phyloP scores from a whole-genome alignment of 2,329 filamentous ascomycete species.

The Penicillium vulpinum region DNA sequence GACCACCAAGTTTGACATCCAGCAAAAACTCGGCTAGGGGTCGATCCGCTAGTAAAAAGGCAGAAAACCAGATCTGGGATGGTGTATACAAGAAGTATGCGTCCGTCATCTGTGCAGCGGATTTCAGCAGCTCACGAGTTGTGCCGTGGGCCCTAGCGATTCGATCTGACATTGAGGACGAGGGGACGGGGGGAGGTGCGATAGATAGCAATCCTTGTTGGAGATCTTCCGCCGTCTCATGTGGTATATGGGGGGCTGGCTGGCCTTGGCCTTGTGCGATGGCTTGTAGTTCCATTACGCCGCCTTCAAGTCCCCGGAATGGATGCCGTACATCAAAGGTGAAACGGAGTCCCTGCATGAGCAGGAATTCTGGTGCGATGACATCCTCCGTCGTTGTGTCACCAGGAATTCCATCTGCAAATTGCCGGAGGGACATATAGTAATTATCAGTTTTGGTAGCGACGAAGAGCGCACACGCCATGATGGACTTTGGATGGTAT shows the following conservation, averaged over 20 bases:
- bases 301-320: constrained; percentile 81
- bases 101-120: constrained; percentile 81
- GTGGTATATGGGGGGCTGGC: constrained; percentile 30
- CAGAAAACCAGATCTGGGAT: constrained; percentile 86
- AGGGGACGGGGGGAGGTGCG: constrained; percentile 27
- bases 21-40: constrained; percentile 48
- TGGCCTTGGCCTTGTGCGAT: constrained; percentile 61
- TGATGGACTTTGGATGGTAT: constrained; percentile 84
- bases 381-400: constrained; percentile 78
- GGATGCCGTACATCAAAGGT: constrained; percentile 92
- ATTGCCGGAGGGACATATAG: constrained; percentile 67
- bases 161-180: constrained; percentile 44
- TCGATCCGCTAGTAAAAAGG: constrained; percentile 71
- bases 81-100: constrained; percentile 97
- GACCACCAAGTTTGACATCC: constrained; percentile 43
- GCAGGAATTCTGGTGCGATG: constrained; percentile 84
- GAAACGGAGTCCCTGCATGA: constrained; percentile 90
- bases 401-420: constrained; percentile 68
- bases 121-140: constrained; percentile 72
- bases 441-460: constrained; percentile 89
- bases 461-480: constrained; percentile 88
- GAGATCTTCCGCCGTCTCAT: constrained; percentile 34
- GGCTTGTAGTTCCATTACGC: constrained; percentile 75
- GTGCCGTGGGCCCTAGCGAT: constrained; percentile 67
- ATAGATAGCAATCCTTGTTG: constrained; percentile 33